Evolutionary conservation across 768 basidiomycete genomes (phyloP).

Genomic region (Myochromella boudieri): DNA sequence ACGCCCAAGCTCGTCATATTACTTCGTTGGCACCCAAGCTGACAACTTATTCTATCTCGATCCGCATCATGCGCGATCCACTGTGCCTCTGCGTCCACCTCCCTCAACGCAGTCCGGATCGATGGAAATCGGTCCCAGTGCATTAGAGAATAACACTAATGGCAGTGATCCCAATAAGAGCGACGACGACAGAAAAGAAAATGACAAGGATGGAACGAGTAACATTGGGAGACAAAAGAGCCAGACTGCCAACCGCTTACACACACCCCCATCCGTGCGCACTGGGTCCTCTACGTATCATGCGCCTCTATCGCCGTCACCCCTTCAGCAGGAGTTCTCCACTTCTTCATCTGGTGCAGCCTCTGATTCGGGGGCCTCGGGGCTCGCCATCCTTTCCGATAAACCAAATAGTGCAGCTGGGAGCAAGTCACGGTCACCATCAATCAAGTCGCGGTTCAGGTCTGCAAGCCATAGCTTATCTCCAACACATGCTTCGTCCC

Average conservation of each 20-base stretch:
- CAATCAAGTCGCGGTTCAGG: conserved; percentile 14
- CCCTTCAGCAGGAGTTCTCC: conserved; percentile 65
- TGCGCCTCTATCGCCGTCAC: conserved; percentile 60
- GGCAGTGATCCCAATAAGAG: too few species aligned
- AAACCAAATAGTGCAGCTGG: background rate
- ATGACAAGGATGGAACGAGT: conserved; percentile 16
- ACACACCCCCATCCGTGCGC: conserved; percentile 50
- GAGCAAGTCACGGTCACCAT: conserved; percentile 25
- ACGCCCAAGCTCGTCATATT: conserved; percentile 95
- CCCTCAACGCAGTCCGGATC: too few species aligned
- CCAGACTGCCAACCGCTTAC: conserved; percentile 27
- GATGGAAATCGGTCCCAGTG: background rate
- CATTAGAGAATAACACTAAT: conserved; percentile 15
- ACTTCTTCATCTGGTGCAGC: conserved; percentile 21
- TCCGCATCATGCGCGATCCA: conserved; percentile 75
- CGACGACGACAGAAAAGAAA: too few species aligned
- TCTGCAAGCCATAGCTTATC: conserved; percentile 25
- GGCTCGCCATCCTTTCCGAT: background rate
- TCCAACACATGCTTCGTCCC: too few species aligned
- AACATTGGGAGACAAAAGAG: conserved; percentile 13
- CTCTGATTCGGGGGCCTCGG: conserved; percentile 26
- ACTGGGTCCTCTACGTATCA: conserved; percentile 60
- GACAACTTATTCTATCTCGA: conserved; percentile 85
- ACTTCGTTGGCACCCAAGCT: conserved; percentile 92
- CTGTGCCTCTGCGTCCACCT: conserved; percentile 64